Evolutionary conservation across 441 rosid species (phyloP), one percentile per base, ranked within the genome.

Genomic region (Lepidium campestre): DNA sequence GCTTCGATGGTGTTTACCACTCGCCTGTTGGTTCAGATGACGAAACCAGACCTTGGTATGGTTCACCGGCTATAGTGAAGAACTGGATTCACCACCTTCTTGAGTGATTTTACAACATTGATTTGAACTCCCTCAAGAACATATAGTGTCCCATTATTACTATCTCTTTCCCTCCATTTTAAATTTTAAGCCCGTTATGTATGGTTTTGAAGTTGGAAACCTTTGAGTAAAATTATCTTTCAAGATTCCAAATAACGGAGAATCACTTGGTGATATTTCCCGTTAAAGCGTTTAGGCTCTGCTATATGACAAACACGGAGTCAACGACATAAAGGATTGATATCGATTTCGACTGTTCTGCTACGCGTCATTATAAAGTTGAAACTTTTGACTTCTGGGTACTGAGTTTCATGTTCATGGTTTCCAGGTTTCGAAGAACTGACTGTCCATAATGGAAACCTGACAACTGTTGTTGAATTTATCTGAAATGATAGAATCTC

Each of bases 1-100:
- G 84, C 82, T 75, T 90, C 55, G 87, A 88, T 11, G 91, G 93
- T 47, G 90, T 93, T 34, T 88, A 90, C 77, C 97, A 90, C 60
- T 93, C 98, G 0, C 97, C 97, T 0, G 91, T 90, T 19, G 98
- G 96, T 13, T 90, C 98, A 5, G 89, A 89, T 13, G 89, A 87
- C 55, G 62, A 13, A 40, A 75, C 59, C 10, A 85, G 93, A 67
- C 96, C 90, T 3, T 90, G 98, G 98, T 87, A 93, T 66, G 97
- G 98, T 41, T 88, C 98, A 50, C 88, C 98, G 6, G 77, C 65
- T 4, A 75, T 87, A 10, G 83, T 81, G 19, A 82, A 81, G 59
- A 73, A 87, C 68, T 93, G 97, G 98, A 82, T 87, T 68, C 83
- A 83, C 27, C 85, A 90, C 58, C 95, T 89, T 49, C 85, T 88